Base-by-base conservation (phyloP, 306 rosid genomes). In the Mucuna pruriens region DNA sequence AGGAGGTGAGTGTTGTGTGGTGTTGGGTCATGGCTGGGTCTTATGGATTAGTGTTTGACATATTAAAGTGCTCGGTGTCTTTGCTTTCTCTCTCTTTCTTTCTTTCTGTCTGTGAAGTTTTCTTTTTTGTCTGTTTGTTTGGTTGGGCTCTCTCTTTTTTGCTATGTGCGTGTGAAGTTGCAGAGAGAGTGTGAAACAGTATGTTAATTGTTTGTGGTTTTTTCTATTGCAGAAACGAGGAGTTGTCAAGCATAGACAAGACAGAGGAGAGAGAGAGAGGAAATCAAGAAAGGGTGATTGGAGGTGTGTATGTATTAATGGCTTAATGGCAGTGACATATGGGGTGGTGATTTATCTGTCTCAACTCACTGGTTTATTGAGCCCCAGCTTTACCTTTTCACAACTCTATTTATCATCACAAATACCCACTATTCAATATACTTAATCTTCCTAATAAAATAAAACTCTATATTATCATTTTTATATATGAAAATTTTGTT, bases 11-110 rank as follows among this genome's bases (percentile, higher is more conserved):
- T 10, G 71, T 34, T 34, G 77, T 26, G 25, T 39, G 5, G 23
- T n/a, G 64, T 55, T 73, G 74, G 86, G 68, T 80, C 90, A 84
- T 84, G 51, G 88, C 86, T 72, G 9, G 85, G 25, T 38, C 64
- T 76, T 71, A 52, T 40, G 87, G 63, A 61, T 84, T 77, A 49
- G 79, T 75, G 68, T 58, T 76, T 58, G 81, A 58, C 90, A 86
- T 82, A 9, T 48, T 77, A 11, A 34, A 42, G 69, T 65, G 51
- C 12, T 38, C 11, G 51, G 49, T 54, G 23, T n/a, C n/a, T n/a
- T n/a, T n/a, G n/a, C n/a, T n/a, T n/a, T n/a, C 15, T 0, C 31
- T 48, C 9, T 74, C 3, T 38, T 36, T 78, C 57, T 49, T 60
- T 42, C 17, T 69, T 9, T 42, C 45, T 75, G 34, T 49, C 62